phyloP scores from a whole-genome alignment of 371 early-diverging fungal genomes.

The Fennellomyces sp. region DNA sequence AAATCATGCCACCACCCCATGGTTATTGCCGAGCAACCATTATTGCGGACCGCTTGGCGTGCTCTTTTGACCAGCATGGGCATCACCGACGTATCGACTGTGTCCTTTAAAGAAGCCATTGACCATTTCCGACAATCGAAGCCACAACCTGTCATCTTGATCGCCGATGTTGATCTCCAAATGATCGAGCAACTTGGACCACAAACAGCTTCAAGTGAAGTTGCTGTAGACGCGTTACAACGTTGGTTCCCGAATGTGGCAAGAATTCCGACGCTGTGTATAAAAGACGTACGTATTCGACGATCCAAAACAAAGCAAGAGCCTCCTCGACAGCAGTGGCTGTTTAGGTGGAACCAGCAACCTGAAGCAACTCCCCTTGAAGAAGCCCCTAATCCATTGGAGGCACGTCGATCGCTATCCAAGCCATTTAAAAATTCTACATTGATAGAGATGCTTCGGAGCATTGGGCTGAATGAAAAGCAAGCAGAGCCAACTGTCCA shows the following conservation, averaged over 20 bases:
- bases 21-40: conserved; percentile 16
- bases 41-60: conserved; percentile 9
- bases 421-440: conserved; percentile 21
- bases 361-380: conserved; percentile 3
- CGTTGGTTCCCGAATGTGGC: conserved; percentile 1
- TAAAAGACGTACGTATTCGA: conserved; percentile 11
- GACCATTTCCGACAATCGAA: not conserved
- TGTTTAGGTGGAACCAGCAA: not conserved
- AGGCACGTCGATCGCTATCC: not conserved
- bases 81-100: not conserved
- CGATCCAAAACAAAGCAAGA: conserved; percentile 3
- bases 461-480: not conserved
- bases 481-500: not conserved
- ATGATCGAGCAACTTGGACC: conserved; percentile 8
- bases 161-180: conserved; percentile 15
- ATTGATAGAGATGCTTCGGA: conserved; percentile 2
- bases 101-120: conserved; percentile 9
- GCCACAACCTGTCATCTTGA: not conserved
- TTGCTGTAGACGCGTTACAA: conserved; percentile 6
- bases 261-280: conserved; percentile 9
- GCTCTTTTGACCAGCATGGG: conserved; percentile 7
- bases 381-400: not conserved
- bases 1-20: conserved; percentile 9
- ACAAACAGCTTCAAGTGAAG: conserved; percentile 9
- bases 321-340: not conserved